phyloP scores from a whole-genome alignment of 257 asterid genomes.

The Linderniella brevidens region DNA sequence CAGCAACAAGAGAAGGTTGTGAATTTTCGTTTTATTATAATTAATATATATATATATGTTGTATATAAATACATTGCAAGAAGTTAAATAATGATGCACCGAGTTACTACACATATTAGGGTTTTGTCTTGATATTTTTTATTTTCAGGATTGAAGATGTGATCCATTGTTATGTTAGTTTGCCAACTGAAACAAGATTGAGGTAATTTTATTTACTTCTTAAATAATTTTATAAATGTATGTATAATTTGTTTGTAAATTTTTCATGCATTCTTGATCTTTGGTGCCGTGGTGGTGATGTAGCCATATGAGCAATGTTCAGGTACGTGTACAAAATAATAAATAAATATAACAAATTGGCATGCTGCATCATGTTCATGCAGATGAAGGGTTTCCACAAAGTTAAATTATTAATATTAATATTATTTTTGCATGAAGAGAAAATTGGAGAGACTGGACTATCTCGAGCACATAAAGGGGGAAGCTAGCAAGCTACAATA shows the following conservation, averaged over 20 bases:
- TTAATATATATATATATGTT: neutral
- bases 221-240: neutral
- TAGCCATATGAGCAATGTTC: neutral
- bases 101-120: neutral
- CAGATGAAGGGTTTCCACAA: slow-evolving; percentile 13
- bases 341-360: too few species aligned
- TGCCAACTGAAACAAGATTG: slow-evolving; percentile 16
- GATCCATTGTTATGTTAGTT: slow-evolving; percentile 13
- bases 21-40: neutral
- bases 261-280: neutral
- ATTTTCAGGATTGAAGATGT: slow-evolving; percentile 21
- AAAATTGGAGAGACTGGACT: slow-evolving; percentile 14
- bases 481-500: slow-evolving; percentile 15
- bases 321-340: neutral
- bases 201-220: slow-evolving; percentile 9
- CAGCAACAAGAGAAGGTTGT: slow-evolving; percentile 14
- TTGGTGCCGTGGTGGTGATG: too few species aligned
- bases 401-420: neutral
- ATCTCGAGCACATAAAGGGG: slow-evolving; percentile 11
- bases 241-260: neutral
- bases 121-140: neutral
- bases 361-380: neutral
- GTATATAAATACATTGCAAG: too few species aligned
- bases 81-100: neutral
- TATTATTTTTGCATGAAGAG: slow-evolving; percentile 9